Percentiles rank a stretch among this genome's conserved stretches.
Conservation (phyloP, 352 stramenopile genomes). For the Pythium aristosporum region DNA sequence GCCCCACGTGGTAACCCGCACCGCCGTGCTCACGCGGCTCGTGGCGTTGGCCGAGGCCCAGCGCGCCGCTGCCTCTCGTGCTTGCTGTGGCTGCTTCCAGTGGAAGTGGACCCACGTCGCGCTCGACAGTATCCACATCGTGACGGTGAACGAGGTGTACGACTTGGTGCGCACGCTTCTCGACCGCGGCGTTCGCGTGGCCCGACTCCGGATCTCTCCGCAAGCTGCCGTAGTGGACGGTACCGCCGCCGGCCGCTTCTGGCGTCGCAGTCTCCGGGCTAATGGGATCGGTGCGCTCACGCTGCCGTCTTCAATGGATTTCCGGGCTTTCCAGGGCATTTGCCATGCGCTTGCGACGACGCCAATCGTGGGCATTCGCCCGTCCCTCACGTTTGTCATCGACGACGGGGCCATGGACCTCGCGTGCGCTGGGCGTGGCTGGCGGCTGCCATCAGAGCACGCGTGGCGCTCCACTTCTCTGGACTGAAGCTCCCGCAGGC, state of each 20-base stretch:
- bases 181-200: neutral
- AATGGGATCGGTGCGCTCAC: neutral
- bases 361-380: neutral
- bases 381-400: neutral
- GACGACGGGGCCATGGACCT: no score
- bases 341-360: neutral
- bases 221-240: neutral
- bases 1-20: no score
- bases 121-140: neutral
- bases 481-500: neutral
- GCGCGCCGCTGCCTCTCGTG: no score
- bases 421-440: constrained; percentile 1
- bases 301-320: neutral
- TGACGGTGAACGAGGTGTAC: neutral
- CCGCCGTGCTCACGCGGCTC: constrained; percentile 1
- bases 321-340: neutral
- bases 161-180: neutral
- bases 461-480: neutral
- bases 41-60: neutral
- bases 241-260: neutral
- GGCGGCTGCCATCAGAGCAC: neutral
- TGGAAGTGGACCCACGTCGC: neutral
- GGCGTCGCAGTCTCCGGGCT: neutral
- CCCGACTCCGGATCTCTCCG: neutral
- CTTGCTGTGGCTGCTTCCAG: neutral